Evolutionary conservation across 2,329 filamentous ascomycete species (phyloP), one percentile per base, ranked within the genome.

Genomic region (Venturiaceae sp.): DNA sequence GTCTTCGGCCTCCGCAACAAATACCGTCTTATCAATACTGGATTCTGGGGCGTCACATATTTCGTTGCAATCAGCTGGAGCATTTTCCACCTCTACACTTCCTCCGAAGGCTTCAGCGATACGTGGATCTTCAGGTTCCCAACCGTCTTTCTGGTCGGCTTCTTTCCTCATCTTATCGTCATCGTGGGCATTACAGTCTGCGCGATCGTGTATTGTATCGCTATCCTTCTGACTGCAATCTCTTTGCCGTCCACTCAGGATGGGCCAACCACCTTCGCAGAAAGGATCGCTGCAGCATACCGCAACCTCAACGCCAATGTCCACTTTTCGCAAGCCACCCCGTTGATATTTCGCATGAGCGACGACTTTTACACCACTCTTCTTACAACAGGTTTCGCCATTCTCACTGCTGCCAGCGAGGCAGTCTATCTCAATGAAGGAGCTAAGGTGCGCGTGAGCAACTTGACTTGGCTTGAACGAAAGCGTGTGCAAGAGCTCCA

Each of bases 341-440:
- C 87, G 39, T 83, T 96, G 37, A 83, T 86, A 13, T 83, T 97
- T 58, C 89, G 86, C 46, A 85, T 88, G 77, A 85, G 90, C 58
- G 95, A 97, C 78, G 94, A 99, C 69, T 96, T 97, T 68, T 99
- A 97, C 69, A 95, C 91, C 0, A 88, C 90, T 0, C 77, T 97
- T 4, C 79, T 97, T 3, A 86, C 92, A 60, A 83, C 90, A 36
- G 94, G 94, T 0, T 96, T 96, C 67, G 86, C 85, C 11, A 85
- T 92, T 13, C 83, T 97, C 61, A 95, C 90, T 0, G 92, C 95
- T 71, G 94, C 94, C 0, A 96, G 90, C 65, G 92, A 97, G 71
- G 92, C 92, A 3, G 94, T 97, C 0, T 97, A 96, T 67, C 77
- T 99, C 11, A 96, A 96, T 62, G 92, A 97, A 71, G 92, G 92